Evolutionary conservation across 768 basidiomycete species (phyloP).

Genomic region (Leccinum imitatum): DNA sequence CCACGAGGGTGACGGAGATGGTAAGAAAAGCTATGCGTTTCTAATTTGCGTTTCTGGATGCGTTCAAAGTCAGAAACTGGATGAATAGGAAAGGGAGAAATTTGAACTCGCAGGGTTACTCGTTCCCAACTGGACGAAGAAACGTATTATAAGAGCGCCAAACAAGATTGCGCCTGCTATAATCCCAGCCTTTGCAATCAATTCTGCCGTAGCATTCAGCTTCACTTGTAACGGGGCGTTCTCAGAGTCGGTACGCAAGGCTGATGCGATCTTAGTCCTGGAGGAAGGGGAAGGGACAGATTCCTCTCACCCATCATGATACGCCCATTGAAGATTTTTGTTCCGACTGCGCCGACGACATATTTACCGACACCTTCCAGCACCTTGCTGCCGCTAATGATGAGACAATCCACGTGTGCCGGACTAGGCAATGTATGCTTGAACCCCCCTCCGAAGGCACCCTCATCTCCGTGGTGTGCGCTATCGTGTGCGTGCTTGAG

Average conservation of each 20-base stretch:
- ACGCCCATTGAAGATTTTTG: slow-evolving; percentile 91
- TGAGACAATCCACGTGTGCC: slow-evolving; percentile 84
- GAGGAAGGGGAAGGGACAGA: not conserved
- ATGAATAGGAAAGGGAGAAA: not conserved
- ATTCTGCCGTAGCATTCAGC: slow-evolving; percentile 88
- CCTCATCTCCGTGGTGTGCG: slow-evolving; percentile 32
- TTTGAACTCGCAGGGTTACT: slow-evolving; percentile 54
- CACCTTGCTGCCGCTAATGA: slow-evolving; percentile 90
- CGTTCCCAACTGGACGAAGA: slow-evolving; percentile 84
- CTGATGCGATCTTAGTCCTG: slow-evolving; percentile 38
- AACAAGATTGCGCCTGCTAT: slow-evolving; percentile 83
- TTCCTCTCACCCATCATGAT: slow-evolving; percentile 88
- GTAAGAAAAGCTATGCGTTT: slow-evolving; percentile 47
- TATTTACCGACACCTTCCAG: slow-evolving; percentile 93
- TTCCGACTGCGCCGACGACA: slow-evolving; percentile 89
- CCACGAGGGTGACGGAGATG: slow-evolving; percentile 89
- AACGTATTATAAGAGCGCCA: slow-evolving; percentile 83
- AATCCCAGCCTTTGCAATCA: slow-evolving; percentile 91
- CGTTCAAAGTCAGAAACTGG: slow-evolving; percentile 9
- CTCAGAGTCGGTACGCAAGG: slow-evolving; percentile 82
- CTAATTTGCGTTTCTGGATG: slow-evolving; percentile 53
- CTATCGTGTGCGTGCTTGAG: slow-evolving; percentile 61
- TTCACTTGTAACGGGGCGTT: slow-evolving; percentile 93
- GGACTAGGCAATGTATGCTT: slow-evolving; percentile 10
- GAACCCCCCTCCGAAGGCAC: slow-evolving; percentile 26